Conservation (phyloP, 2,329 filamentous ascomycete species). For the Elsinoe fawcettii region DNA sequence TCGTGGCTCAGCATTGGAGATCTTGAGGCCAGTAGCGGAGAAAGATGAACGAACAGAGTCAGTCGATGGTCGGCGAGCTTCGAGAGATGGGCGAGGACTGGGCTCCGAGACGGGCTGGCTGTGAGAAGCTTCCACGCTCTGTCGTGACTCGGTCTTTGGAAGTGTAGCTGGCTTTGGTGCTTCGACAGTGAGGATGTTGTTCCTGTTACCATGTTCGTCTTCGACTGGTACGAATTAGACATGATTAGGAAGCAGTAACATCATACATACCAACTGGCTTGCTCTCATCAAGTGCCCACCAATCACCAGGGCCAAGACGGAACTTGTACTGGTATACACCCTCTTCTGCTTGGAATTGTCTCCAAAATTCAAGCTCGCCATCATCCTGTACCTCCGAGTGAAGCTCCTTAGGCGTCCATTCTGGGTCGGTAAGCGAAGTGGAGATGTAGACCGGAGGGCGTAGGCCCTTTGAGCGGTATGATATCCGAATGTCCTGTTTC, state of each 20-base stretch:
- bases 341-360: constrained; percentile 48
- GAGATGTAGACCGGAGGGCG: constrained; percentile 63
- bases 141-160: background rate
- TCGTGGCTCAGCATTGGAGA: constrained; percentile 9
- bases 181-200: constrained; percentile 43
- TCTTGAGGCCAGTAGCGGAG: constrained; percentile 8
- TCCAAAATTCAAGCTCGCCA: constrained; percentile 50
- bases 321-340: constrained; percentile 69
- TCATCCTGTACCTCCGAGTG: constrained; percentile 37
- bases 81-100: constrained; percentile 7
- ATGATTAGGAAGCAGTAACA: background rate
- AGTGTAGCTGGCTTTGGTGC: constrained; percentile 10
- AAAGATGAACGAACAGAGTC: background rate
- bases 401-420: constrained; percentile 65
- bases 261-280: constrained; percentile 52
- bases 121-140: background rate
- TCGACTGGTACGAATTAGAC: constrained; percentile 31
- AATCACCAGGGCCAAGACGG: constrained; percentile 56
- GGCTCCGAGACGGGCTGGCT: background rate
- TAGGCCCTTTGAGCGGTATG: constrained; percentile 52
- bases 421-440: constrained; percentile 58
- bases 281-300: constrained; percentile 62
- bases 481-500: constrained; percentile 46
- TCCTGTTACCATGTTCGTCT: constrained; percentile 46
- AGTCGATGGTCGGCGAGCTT: constrained; percentile 5